Evolutionary conservation across 176 grass and related monocot genomes (phyloP), one percentile per base, ranked within the genome.

Genomic region (Juncus effusus): DNA sequence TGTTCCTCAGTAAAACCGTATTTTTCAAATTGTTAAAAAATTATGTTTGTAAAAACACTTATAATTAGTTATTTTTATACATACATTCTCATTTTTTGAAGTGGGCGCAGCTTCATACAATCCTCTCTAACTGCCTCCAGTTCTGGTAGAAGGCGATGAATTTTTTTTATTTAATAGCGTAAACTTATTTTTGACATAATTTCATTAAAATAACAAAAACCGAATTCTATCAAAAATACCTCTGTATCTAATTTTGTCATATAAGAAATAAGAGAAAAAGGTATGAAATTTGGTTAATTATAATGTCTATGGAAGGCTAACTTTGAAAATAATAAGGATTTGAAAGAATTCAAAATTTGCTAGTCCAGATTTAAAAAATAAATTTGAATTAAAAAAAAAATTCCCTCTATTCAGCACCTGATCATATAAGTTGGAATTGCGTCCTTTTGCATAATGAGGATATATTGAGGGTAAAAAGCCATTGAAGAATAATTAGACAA

Each of bases 11-110:
- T n/a, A n/a, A n/a, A n/a, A n/a, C n/a, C n/a, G n/a, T n/a, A n/a
- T n/a, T n/a, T n/a, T n/a, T n/a, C 16, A 70, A 76, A 62, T 62
- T 11, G 13, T 54, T 60, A 49, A 28, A 42, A 39, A 67, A 1
- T 55, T 55, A 41, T 56, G 1, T 28, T 77, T 68, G 75, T 14
- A 13, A 51, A 40, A 76, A 6, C n/a, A 41, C 51, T 53, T 45
- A 12, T 50, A 57, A 3, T 45, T 64, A 3, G 54, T 56, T 42
- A 44, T 63, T 28, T 62, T 59, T 59, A 16, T 75, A 42, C 65
- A 47, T 82, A 95, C 90, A 85, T 93, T 93, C 8, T 92, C 88
- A 84, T 87, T 89, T 72, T 99, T 88, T 28, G 19, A 56, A 99
- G 52, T 4, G 57, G 72, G 57, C 88, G 85, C 72, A 93, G 72